Evolutionary conservation across 176 grass and related monocot genomes (phyloP), one percentile per base, ranked within the genome.

Genomic region (Melocanna baccifera): DNA sequence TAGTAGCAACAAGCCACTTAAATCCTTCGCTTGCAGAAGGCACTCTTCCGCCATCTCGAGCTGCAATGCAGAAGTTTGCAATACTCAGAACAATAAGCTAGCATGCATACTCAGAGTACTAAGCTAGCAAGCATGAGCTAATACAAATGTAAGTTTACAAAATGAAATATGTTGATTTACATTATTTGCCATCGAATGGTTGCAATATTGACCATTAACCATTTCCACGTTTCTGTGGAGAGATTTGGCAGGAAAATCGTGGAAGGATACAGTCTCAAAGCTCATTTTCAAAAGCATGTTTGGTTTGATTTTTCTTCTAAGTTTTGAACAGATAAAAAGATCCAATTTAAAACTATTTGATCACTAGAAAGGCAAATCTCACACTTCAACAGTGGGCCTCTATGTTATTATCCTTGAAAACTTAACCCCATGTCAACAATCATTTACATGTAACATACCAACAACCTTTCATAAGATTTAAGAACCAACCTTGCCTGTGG

Each of bases 1-100:
- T 32, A 98, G 69, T 70, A 98, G 83, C 76, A 98, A 87, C 78
- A 98, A 87, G 18, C 96, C 96, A 58, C 96, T 98, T 79, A 98
- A 94, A 77, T 98, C 96, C 73, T 72, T 95, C 19, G 93, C 96
- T 62, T 98, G 91, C 80, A 89, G 61, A 83, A 98, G 86, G 84
- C 96, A 98, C 75, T 96, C 93, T 83, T 98, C 96, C 0, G 93
- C 91, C 88, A 95, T 93, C 75, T 89, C 93, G 9, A 98, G 85
- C 96, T 98, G 91, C 45, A 86, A 81, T 78, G 36, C 14, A 79
- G 28, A 87, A 91, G 77, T 88, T 71, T 59, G 76, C 20, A 25
- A 83, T 61, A 40, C 16, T 19, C 45, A 79, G 7, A 67, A 52
- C 13, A 86, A 8, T 57, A 48, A 57, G 53, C 19, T 77, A 78